A percentile compares a stretch with the other conserved stretches of the same genome.
These are phyloP conservation scores for Juglanconis sp. DNA, from an alignment of 2,329 filamentous ascomycete genomes.

Conservation along the genomic window DNA sequence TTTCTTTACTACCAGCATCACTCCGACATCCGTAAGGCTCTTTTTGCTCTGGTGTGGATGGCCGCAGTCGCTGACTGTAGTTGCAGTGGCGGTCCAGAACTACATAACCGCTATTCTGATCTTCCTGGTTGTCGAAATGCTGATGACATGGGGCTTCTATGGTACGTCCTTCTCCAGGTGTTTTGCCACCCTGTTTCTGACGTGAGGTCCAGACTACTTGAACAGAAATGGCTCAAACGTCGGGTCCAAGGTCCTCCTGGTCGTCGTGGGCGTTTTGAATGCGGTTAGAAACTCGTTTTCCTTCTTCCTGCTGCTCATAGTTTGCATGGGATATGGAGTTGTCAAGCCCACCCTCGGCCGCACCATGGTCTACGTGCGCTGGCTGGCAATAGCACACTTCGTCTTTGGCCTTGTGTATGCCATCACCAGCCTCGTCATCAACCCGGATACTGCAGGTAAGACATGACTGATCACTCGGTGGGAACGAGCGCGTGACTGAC, in stretches of 20 bases:
- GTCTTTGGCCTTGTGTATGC: constrained; percentile 93
- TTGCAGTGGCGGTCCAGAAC: constrained; percentile 85
- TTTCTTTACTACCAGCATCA: constrained; percentile 95
- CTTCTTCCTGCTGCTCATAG: constrained; percentile 95
- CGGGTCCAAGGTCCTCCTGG: constrained; percentile 79
- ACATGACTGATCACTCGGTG: neutral
- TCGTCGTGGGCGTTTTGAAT: constrained; percentile 89
- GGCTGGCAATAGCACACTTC: constrained; percentile 88
- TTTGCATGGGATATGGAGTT: constrained; percentile 99
- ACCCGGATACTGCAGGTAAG: constrained; percentile 76
- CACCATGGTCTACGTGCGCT: constrained; percentile 91
- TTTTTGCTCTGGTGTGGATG: neutral
- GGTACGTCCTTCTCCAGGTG: constrained; percentile 43
- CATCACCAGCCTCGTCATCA: constrained; percentile 82
- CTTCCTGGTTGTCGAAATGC: constrained; percentile 91
- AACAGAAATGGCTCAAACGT: constrained; percentile 84
- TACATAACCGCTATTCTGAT: constrained; percentile 97
- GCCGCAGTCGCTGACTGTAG: constrained; percentile 28
- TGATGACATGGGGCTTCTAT: constrained; percentile 99
- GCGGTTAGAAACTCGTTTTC: constrained; percentile 95
- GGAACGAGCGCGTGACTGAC: neutral
- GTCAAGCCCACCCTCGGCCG: constrained; percentile 90
- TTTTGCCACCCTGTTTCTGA: neutral
- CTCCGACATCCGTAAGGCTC: constrained; percentile 72
- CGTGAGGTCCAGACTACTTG: constrained; percentile 66